Evolutionary conservation across 441 rosid genomes (phyloP).

Genomic region (Isatis lusitanica): DNA sequence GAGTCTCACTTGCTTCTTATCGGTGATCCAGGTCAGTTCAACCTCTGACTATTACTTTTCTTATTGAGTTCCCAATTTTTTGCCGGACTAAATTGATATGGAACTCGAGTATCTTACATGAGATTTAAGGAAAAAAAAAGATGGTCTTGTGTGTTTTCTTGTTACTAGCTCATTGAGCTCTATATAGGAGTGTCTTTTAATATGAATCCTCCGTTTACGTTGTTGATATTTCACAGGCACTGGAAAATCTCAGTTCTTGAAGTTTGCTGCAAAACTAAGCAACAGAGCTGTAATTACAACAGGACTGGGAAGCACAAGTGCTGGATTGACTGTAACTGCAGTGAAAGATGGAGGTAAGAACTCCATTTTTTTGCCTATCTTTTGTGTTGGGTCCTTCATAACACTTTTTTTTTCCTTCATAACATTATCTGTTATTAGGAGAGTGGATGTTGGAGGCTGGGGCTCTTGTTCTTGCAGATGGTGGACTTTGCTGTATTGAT

Average conservation of each 20-base stretch:
- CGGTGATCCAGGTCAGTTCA: conserved; percentile 88
- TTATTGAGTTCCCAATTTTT: background rate
- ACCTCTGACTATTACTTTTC: background rate
- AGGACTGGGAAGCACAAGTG: conserved; percentile 98
- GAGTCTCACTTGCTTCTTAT: conserved; percentile 97
- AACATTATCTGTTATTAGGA: no score
- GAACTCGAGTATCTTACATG: background rate
- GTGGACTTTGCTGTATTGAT: conserved; percentile 98
- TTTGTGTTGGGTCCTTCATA: background rate
- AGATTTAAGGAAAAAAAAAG: background rate
- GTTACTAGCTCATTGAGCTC: background rate
- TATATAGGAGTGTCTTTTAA: background rate
- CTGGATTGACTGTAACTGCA: conserved; percentile 97
- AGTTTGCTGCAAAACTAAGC: conserved; percentile 94
- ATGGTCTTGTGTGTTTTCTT: background rate
- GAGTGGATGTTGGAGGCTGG: conserved; percentile 99
- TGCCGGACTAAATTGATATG: background rate
- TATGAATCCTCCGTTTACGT: background rate
- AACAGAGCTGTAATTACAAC: conserved; percentile 94
- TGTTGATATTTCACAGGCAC: conserved; percentile 59
- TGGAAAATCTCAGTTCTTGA: conserved; percentile 96
- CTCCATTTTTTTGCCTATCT: background rate
- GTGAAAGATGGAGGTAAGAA: conserved; percentile 91
- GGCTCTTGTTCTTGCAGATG: conserved; percentile 98
- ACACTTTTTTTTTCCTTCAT: background rate